Conservation (phyloP, 2,329 filamentous ascomycete species). For the Aspergillus sp. region DNA sequence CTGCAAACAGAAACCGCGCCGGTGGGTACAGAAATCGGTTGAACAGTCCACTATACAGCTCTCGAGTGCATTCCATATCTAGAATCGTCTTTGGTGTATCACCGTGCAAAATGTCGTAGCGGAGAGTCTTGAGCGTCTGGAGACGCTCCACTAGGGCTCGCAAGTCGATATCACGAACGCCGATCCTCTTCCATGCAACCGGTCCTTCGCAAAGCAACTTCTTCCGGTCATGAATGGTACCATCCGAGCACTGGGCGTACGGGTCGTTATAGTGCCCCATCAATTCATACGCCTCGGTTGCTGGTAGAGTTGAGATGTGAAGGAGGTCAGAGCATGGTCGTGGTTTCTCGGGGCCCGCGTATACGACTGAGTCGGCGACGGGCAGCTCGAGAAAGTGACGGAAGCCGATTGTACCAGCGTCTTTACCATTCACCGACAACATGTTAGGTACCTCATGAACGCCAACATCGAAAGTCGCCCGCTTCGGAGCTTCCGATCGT, state of each 20-base stretch:
- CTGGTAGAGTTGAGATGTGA: conserved; percentile 28
- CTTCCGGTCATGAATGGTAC: conserved; percentile 38
- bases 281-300: conserved; percentile 36
- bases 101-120: conserved; percentile 35
- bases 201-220: conserved; percentile 42
- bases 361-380: conserved; percentile 39
- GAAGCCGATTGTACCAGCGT: conserved; percentile 50
- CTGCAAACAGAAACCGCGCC: conserved; percentile 26
- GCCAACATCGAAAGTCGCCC: conserved; percentile 46
- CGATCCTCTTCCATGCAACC: conserved; percentile 43
- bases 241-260: conserved; percentile 39
- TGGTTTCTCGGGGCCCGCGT: conserved; percentile 25
- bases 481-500: conserved; percentile 30
- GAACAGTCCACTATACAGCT: conserved; percentile 40
- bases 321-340: conserved; percentile 21
- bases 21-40: conserved; percentile 42
- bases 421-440: conserved; percentile 47
- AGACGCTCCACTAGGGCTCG: conserved; percentile 38
- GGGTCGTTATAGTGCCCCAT: conserved; percentile 38
- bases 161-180: conserved; percentile 42
- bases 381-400: conserved; percentile 51
- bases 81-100: conserved; percentile 37
- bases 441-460: conserved; percentile 53
- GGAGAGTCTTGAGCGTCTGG: conserved; percentile 34
- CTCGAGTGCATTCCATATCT: conserved; percentile 34